Base-by-base conservation (phyloP, 495 filamentous ascomycete species). In the Amorphotheca resinae region DNA sequence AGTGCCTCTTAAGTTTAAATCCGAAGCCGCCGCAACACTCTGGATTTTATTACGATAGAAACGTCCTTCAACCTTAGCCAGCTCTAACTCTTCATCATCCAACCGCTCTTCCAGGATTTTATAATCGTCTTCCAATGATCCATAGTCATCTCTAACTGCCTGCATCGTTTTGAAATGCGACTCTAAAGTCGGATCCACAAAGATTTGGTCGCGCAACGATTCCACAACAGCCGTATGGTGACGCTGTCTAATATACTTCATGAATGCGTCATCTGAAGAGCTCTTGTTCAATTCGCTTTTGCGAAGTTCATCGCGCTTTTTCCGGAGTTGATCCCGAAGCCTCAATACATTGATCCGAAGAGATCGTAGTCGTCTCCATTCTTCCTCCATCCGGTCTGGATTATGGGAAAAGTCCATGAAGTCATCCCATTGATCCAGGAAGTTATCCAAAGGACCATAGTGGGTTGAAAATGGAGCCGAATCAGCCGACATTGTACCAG, bases 81-180 rank as follows among this genome's bases (percentile, higher is more conserved):
- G 15, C 28, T 47, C 33, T 15, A 45, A 41, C 23, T 52, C 49
- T 15, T 22, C 15, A 7, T 41, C 28, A 20, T 44, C 35, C 9
- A 52, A 36, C 2, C 9, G 9, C 36, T 44, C 43, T 16, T 47
- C 44, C 1, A 52, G 26, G 3, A 25, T 22, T 11, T 28, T 44
- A 22, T 41, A 48, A 17, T 47, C 44, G 31, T 48, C 33, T 14
- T 48, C 38, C 3, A 35, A 4, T 3, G 49, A 44, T 3, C 49
- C 49, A 41, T 52, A 52, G 9, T 44, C 35, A 31, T 52, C 35
- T 16, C 44, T 18, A 20, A 39, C 36, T 28, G 17, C 11, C 38
- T 52, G 38, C 35, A 52, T 32, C 25, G 32, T 34, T 15, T 7
- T 21, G 17, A 32, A 51, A 26, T 39, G 36, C 20, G 31, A 12